Conservation (phyloP, 2,329 filamentous ascomycete species). For the Fusarium nurragi region DNA sequence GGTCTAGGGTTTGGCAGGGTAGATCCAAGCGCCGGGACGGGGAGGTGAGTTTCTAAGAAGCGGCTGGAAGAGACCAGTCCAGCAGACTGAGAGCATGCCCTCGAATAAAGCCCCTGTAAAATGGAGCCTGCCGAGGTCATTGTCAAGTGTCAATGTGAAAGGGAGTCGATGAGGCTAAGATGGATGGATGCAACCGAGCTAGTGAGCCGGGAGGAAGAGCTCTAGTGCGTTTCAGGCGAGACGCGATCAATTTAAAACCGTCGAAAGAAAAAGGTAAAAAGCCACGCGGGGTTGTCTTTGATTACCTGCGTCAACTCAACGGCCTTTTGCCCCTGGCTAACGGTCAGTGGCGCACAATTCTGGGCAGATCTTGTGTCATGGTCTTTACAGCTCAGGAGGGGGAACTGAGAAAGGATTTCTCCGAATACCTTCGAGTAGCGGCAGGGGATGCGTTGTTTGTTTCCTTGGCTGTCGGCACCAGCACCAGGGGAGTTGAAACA, state of each 20-base stretch:
- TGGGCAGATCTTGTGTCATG: background rate
- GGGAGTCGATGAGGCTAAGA: background rate
- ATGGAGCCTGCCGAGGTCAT: background rate
- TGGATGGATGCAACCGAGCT: too few relatives aligned
- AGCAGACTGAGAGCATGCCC: background rate
- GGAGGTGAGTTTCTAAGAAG: too few relatives aligned
- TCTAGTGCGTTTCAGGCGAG: constrained; percentile 29
- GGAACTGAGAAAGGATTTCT: background rate
- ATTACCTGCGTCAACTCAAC: background rate
- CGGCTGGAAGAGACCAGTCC: too few relatives aligned
- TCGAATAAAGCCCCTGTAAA: background rate
- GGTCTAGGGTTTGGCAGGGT: background rate
- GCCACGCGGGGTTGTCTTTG: constrained; percentile 11
- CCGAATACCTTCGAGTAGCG: background rate
- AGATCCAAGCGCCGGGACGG: background rate
- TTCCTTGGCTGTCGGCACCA: background rate
- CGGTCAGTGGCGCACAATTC: background rate
- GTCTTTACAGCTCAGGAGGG: background rate
- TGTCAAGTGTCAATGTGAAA: background rate
- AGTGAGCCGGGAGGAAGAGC: background rate
- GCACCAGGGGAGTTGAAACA: constrained; percentile 32
- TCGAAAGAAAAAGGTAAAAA: constrained; percentile 15
- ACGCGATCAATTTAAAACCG: background rate
- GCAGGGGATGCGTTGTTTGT: constrained; percentile 19
- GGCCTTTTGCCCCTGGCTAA: constrained; percentile 4